phyloP scores from a whole-genome alignment of 345 rosid species.

The Rubroshorea leprosula region DNA sequence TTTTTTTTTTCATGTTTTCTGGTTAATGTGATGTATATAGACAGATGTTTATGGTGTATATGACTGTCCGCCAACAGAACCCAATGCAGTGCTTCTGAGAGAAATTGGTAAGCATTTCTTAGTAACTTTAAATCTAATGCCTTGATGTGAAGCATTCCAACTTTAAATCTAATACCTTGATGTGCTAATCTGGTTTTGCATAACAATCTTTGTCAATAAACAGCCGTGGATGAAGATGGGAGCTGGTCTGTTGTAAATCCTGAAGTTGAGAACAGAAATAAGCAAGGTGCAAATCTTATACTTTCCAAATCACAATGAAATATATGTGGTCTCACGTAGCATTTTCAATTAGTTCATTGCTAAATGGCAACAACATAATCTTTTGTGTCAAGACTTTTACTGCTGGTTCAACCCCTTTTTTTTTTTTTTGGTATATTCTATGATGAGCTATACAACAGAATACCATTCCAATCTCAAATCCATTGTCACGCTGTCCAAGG shows the following conservation, averaged over 20 bases:
- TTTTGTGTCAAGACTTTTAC: no score
- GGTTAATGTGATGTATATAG: slow-evolving; percentile 38
- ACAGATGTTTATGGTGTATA: slow-evolving; percentile 88
- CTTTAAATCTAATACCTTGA: no score
- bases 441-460: no score
- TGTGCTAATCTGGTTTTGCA: neutral
- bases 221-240: slow-evolving; percentile 81
- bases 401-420: no score
- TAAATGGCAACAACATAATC: no score
- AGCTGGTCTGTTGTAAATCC: slow-evolving; percentile 75
- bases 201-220: slow-evolving; percentile 7
- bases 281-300: slow-evolving; percentile 45
- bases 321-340: no score
- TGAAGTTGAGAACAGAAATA: slow-evolving; percentile 24
- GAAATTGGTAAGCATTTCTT: slow-evolving; percentile 62
- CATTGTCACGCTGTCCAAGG: no score
- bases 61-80: slow-evolving; percentile 80
- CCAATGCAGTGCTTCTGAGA: slow-evolving; percentile 61
- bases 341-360: no score
- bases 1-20: slow-evolving; percentile 24
- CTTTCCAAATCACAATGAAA: no score
- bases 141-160: slow-evolving; percentile 17
- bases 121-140: slow-evolving; percentile 1
- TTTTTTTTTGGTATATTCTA: no score
- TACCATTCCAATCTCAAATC: no score